Conservation (phyloP, 2,329 filamentous ascomycete genomes). For the Cladosporium austrohemisphaericum region DNA sequence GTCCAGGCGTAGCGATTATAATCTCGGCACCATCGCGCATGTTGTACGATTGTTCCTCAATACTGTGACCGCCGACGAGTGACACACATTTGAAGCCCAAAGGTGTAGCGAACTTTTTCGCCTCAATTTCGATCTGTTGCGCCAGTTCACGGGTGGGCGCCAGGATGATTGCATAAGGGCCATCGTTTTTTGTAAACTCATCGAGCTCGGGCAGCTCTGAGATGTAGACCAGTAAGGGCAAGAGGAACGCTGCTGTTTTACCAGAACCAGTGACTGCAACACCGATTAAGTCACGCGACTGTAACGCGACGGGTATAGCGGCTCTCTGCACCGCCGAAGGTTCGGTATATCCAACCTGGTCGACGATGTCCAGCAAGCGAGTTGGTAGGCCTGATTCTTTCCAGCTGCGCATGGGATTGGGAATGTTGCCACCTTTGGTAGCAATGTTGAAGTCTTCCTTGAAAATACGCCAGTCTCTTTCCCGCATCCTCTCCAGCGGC, state of each 20-base stretch:
- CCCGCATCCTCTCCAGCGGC: conserved; percentile 85
- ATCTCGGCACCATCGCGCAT: conserved; percentile 93
- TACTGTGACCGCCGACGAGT: conserved; percentile 93
- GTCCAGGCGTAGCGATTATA: conserved; percentile 95
- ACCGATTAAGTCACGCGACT: conserved; percentile 93
- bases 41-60: conserved; percentile 90
- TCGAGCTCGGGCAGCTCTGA: conserved; percentile 80
- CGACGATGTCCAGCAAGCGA: conserved; percentile 74
- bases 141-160: conserved; percentile 95
- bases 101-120: conserved; percentile 83
- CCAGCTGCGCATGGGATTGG: conserved; percentile 96
- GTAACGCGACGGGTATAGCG: conserved; percentile 89
- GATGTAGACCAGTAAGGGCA: conserved; percentile 92
- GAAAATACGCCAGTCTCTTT: conserved; percentile 98
- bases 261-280: conserved; percentile 97
- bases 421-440: conserved; percentile 86
- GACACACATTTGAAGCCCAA: conserved; percentile 93
- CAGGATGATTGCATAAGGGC: conserved; percentile 94
- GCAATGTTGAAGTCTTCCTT: conserved; percentile 98
- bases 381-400: conserved; percentile 75
- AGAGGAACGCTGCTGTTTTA: conserved; percentile 92
- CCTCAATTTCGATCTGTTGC: conserved; percentile 94
- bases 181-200: conserved; percentile 85
- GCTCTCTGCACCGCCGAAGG: conserved; percentile 90
- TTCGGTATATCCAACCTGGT: conserved; percentile 83